These are phyloP conservation scores for Crithidia acanthocephali DNA, from an alignment of 208 protist genomes.

Conservation along the genomic window DNA sequence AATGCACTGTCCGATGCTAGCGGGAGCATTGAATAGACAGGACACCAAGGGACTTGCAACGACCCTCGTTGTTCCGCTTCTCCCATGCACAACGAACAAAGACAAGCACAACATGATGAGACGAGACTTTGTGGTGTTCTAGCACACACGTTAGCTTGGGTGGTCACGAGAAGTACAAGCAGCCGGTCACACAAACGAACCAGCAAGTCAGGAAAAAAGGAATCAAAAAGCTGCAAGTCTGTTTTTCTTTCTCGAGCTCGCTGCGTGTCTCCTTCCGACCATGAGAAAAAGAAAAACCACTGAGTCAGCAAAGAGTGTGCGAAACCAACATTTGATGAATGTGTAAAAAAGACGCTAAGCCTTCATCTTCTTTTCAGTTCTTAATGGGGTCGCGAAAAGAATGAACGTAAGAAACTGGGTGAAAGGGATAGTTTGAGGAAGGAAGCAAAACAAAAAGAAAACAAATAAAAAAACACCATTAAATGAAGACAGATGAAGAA, in stretches of 20 bases:
- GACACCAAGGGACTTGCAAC: no score
- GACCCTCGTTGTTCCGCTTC: background rate
- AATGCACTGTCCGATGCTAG: background rate
- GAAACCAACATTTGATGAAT: no score
- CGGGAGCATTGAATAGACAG: no score
- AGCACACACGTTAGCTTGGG: background rate
- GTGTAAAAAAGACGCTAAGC: background rate
- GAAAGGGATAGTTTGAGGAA: background rate
- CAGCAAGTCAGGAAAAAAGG: no score
- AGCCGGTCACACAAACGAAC: background rate
- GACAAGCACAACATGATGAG: background rate
- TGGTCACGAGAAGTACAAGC: background rate
- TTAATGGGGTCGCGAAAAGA: background rate
- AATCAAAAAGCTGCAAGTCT: no score
- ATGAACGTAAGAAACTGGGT: no score
- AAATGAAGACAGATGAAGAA: background rate
- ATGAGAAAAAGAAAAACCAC: no score
- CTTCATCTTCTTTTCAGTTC: background rate
- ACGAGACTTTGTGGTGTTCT: background rate
- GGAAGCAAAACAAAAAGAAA: conserved; percentile 12
- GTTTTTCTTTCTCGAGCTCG: no score
- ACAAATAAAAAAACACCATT: background rate
- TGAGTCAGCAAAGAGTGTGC: no score
- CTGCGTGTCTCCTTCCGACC: no score
- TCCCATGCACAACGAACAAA: background rate